These are phyloP conservation scores for Boletus edulis DNA, from an alignment of 768 basidiomycete species.

Conservation along the genomic window DNA sequence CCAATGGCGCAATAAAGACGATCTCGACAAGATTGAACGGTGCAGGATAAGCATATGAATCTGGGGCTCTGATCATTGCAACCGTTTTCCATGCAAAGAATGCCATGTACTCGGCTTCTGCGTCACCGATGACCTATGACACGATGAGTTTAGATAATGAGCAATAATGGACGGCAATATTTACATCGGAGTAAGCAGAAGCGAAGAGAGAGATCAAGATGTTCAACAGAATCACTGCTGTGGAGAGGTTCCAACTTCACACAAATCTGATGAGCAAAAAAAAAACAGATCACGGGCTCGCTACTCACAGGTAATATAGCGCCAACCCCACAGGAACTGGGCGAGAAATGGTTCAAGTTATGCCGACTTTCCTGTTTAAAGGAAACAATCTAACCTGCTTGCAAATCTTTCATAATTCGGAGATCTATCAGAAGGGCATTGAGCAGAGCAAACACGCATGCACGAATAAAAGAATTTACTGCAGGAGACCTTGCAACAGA, in stretches of 20 bases:
- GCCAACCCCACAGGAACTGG: constrained; percentile 55
- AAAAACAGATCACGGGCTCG: not conserved
- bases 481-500: constrained; percentile 78
- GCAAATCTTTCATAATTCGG: constrained; percentile 65
- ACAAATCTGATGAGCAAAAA: not conserved
- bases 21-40: constrained; percentile 90
- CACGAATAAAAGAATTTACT: constrained; percentile 40
- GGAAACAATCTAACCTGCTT: constrained; percentile 36
- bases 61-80: constrained; percentile 82
- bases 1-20: constrained; percentile 78
- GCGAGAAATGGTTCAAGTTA: not conserved
- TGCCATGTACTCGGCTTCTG: constrained; percentile 86
- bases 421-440: constrained; percentile 38
- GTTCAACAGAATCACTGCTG: constrained; percentile 84
- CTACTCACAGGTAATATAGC: constrained; percentile 75
- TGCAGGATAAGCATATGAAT: constrained; percentile 80
- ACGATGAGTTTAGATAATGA: constrained; percentile 1
- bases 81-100: constrained; percentile 90
- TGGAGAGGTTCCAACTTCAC: constrained; percentile 76
- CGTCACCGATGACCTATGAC: constrained; percentile 72
- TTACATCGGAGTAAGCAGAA: constrained; percentile 85
- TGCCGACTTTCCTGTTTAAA: not conserved
- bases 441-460: not conserved
- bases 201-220: constrained; percentile 95
- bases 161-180: constrained; percentile 16